Base-by-base conservation (phyloP, 139 green algal genomes). In the Eudorina sp. region DNA sequence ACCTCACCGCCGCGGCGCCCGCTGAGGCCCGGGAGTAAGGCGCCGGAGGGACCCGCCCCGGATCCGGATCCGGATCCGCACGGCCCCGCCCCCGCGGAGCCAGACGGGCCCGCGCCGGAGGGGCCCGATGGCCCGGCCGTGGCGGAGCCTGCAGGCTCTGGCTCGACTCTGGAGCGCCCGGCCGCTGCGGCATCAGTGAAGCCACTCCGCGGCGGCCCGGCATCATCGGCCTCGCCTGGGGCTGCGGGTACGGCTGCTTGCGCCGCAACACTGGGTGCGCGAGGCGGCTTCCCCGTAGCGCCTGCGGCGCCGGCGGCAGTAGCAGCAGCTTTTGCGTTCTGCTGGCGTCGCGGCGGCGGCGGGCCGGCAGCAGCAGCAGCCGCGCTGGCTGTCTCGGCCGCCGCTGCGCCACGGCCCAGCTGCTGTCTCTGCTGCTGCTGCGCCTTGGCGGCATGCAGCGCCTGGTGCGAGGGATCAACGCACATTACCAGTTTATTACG, bases 351-450 rank as follows among this genome's bases (percentile, higher is more conserved):
- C 43, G 27, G 25, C 25, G 27, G 72, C 43, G 23, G 72, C 27
- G 43, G 72, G 25, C 27, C 23, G 25, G 5, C 69, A 25, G 40
- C 40, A 46, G 41, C 14, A 3, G 13, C 69, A 53, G 13, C 69
- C 1, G 5, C 25, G 7, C 25, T 34, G 43, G 16, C 25, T 25
- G 41, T 19, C 29, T 4, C 72, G 11, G 31, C 1, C 31, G 31
- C 66, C 2, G 31, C 66, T 2, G 31, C 66, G 31, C 66, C 66
- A 8, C 25, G 31, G 31, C 66, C 31, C 31, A 25, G 41, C 43
- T 51, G 53, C 48, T 83, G 81, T 43, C 31, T 45, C 29, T 38
- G 41, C 46, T 36, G 64, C 85, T 41, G 45, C 58, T 80, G 77
- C 4, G 43, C 60, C 13, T 79, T 90, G 45, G 75, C 85, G 0